These are phyloP conservation scores for Solanum aculeatissimum DNA, from an alignment of 305 asterid species.

Conservation along the genomic window DNA sequence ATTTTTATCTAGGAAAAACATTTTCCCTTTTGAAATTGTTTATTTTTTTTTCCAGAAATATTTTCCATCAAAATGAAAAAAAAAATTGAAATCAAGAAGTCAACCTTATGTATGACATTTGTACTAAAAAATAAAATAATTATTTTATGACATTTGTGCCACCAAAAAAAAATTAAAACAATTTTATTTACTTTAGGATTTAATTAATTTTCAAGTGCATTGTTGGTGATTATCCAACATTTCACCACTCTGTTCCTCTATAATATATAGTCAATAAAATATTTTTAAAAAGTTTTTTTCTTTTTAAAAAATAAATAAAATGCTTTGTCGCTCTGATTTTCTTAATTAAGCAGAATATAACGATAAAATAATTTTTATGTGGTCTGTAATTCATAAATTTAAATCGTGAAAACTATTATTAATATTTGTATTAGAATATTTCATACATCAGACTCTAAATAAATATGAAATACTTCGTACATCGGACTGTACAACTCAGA, in stretches of 20 bases:
- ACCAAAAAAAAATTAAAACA: not conserved
- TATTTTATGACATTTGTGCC: not conserved
- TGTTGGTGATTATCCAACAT: not conserved
- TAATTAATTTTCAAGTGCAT: not conserved
- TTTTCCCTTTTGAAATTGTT: no score
- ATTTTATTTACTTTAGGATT: not conserved
- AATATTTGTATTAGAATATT: not conserved
- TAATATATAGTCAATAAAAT: not conserved
- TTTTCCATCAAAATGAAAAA: no score
- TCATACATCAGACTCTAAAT: not conserved
- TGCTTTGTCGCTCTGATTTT: not conserved
- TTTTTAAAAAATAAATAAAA: not conserved
- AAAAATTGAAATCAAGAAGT: no score
- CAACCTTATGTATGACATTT: not conserved
- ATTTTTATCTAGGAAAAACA: no score
- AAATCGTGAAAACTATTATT: accelerated
- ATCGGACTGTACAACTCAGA: not conserved
- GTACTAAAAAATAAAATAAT: not conserved
- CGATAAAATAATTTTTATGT: not conserved
- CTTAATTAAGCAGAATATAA: not conserved
- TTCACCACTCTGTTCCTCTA: not conserved
- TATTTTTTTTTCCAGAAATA: no score
- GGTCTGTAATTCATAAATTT: not conserved
- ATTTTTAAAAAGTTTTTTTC: not conserved
- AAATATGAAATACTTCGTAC: not conserved